Evolutionary conservation across 345 rosid species (phyloP).

Genomic region (Abelmoschus esculentus): DNA sequence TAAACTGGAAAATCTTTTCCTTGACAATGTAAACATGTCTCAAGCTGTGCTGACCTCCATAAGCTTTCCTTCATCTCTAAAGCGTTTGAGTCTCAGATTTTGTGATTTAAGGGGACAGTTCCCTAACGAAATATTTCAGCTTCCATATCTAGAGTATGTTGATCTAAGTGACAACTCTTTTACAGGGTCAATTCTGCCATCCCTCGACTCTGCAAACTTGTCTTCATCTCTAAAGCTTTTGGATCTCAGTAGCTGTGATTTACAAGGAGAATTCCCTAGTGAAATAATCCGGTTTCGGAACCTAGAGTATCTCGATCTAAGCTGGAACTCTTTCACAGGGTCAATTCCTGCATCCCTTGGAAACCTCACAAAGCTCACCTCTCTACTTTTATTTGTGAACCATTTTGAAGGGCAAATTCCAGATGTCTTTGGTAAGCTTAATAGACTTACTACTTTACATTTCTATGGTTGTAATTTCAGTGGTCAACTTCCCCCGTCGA

Average conservation of each 20-base stretch:
- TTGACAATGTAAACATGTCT: not conserved
- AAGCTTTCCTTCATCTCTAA: not conserved
- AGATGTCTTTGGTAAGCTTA: not conserved
- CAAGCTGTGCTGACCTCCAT: not conserved
- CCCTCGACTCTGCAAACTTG: too few species aligned
- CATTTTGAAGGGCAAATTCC: not conserved
- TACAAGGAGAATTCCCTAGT: not conserved
- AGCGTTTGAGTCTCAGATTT: not conserved
- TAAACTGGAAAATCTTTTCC: not conserved
- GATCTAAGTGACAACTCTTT: too few species aligned
- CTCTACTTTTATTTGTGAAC: not conserved
- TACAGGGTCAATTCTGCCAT: too few species aligned
- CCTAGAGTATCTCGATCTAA: not conserved
- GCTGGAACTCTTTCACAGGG: not conserved
- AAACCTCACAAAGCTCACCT: not conserved
- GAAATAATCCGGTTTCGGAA: slow-evolving; percentile 4
- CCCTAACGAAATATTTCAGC: too few species aligned
- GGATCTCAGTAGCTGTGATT: too few species aligned
- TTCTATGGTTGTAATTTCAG: slow-evolving; percentile 4
- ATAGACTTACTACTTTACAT: not conserved
- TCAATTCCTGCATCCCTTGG: not conserved
- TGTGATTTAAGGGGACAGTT: not conserved
- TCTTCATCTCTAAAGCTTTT: too few species aligned
- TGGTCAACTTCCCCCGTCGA: slow-evolving; percentile 19
- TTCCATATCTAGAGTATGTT: too few species aligned